Percentiles rank a stretch among this genome's conserved stretches.
These are phyloP conservation scores for Vinca major DNA, from an alignment of 305 asterid genomes.

Conservation along the genomic window DNA sequence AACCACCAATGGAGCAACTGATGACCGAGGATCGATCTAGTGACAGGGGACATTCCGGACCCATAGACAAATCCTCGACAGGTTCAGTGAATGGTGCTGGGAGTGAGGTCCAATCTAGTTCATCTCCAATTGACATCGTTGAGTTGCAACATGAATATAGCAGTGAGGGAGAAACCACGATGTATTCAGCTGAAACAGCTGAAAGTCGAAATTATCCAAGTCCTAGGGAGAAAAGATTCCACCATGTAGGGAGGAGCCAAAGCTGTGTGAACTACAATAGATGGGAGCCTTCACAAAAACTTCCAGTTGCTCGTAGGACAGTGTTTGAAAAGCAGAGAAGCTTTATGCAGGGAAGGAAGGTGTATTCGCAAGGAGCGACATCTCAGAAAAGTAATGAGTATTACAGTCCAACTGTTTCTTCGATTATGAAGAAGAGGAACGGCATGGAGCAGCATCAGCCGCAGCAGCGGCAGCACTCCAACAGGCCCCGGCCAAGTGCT, in stretches of 20 bases:
- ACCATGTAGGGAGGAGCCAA: slow-evolving; percentile 82
- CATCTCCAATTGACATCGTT: slow-evolving; percentile 40
- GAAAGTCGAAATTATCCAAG: slow-evolving; percentile 78
- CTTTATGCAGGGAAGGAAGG: slow-evolving; percentile 51
- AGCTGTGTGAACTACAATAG: slow-evolving; percentile 77
- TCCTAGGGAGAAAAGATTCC: slow-evolving; percentile 48
- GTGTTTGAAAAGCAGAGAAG: slow-evolving; percentile 53
- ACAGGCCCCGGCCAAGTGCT: slow-evolving; percentile 41
- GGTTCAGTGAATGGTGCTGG: slow-evolving; percentile 73
- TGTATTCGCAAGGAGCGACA: slow-evolving; percentile 71
- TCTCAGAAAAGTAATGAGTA: slow-evolving; percentile 83
- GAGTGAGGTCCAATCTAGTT: slow-evolving; percentile 54
- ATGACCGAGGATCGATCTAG: slow-evolving; percentile 9
- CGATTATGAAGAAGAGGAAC: slow-evolving; percentile 81
- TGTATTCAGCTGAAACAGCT: slow-evolving; percentile 99
- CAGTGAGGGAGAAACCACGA: slow-evolving; percentile 92
- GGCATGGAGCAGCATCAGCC: slow-evolving; percentile 42
- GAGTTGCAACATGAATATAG: slow-evolving; percentile 51
- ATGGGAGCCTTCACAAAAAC: slow-evolving; percentile 48
- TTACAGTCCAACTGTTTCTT: slow-evolving; percentile 84
- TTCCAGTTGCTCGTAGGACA: slow-evolving; percentile 50
- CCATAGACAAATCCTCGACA: slow-evolving; percentile 47
- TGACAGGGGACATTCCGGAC: slow-evolving; percentile 25
- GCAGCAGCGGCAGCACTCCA: slow-evolving; percentile 33
- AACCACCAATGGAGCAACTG: background rate